Percentiles rank a stretch among this genome's conserved stretches.
These are phyloP conservation scores for Ophidiomyces ophidiicola DNA, from an alignment of 2,329 filamentous ascomycete genomes.

Conservation along the genomic window DNA sequence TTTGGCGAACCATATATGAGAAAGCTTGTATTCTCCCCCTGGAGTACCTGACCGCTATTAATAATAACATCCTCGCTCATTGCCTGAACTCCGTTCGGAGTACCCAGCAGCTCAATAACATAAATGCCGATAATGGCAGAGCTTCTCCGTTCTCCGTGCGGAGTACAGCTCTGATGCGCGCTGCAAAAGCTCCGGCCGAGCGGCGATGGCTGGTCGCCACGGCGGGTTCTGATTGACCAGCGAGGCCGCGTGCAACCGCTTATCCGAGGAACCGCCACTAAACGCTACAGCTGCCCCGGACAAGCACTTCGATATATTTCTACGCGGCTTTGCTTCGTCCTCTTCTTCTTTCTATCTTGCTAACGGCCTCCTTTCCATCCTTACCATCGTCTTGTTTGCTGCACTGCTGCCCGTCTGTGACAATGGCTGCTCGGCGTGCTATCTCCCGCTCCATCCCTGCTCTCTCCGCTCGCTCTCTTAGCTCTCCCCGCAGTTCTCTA, in stretches of 20 bases:
- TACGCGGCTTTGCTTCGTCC: slow-evolving; percentile 1
- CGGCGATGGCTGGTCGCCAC: neutral
- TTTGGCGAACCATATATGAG: no score
- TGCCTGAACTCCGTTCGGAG: no score
- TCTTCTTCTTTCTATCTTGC: slow-evolving; percentile 6
- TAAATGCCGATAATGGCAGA: neutral
- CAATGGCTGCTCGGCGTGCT: slow-evolving; percentile 15
- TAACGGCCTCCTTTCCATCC: neutral
- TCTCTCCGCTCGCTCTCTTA: slow-evolving; percentile 25
- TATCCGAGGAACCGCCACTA: slow-evolving; percentile 11
- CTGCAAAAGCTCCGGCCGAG: neutral
- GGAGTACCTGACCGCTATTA: no score
- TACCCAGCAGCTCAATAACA: no score
- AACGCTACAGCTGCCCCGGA: neutral
- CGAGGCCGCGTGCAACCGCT: slow-evolving; percentile 11
- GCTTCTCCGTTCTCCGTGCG: no score
- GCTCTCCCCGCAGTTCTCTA: slow-evolving; percentile 28
- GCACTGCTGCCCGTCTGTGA: slow-evolving; percentile 1
- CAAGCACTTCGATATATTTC: neutral
- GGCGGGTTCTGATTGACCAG: slow-evolving; percentile 9
- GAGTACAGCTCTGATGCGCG: neutral
- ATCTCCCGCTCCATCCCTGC: slow-evolving; percentile 23
- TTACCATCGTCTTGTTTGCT: neutral
- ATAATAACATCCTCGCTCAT: no score
- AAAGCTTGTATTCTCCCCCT: no score